Conservation (phyloP, 306 rosid species). For the Phaseolus lunatus region DNA sequence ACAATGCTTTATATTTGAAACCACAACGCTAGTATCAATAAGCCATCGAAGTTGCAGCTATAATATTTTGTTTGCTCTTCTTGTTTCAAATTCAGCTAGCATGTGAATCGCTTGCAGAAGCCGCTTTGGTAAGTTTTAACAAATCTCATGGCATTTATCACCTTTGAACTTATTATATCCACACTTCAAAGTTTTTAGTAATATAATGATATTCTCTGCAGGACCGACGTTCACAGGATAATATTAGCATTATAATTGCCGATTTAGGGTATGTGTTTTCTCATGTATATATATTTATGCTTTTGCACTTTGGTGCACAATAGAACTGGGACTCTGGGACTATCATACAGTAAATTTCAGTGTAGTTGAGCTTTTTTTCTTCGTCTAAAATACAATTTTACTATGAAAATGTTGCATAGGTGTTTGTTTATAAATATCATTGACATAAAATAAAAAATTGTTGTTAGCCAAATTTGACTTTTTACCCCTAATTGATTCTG, state of each 20-base stretch:
- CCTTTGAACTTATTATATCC: background rate
- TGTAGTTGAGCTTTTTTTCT: too few species aligned
- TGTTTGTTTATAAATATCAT: background rate
- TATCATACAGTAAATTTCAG: too few species aligned
- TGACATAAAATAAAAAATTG: too few species aligned
- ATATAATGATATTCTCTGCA: constrained; percentile 44
- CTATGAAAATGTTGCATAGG: constrained; percentile 28
- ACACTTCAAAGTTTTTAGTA: constrained; percentile 15
- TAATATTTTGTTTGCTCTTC: constrained; percentile 42
- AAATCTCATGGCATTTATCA: background rate
- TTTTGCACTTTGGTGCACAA: constrained; percentile 25
- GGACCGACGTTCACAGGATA: constrained; percentile 89
- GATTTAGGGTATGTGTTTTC: constrained; percentile 78
- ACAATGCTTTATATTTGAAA: constrained; percentile 14
- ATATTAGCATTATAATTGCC: constrained; percentile 89
- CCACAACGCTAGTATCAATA: constrained; percentile 7
- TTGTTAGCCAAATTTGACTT: background rate
- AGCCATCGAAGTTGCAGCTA: constrained; percentile 12
- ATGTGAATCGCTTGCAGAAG: constrained; percentile 87
- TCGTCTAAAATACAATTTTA: too few species aligned
- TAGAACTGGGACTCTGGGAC: too few species aligned
- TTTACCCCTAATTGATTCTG: background rate
- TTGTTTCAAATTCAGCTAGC: constrained; percentile 79
- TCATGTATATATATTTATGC: background rate
- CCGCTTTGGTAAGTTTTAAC: constrained; percentile 82